Evolutionary conservation across 1,139 yeast genomes (phyloP).

Genomic region (Petasospora rhodanensis): DNA sequence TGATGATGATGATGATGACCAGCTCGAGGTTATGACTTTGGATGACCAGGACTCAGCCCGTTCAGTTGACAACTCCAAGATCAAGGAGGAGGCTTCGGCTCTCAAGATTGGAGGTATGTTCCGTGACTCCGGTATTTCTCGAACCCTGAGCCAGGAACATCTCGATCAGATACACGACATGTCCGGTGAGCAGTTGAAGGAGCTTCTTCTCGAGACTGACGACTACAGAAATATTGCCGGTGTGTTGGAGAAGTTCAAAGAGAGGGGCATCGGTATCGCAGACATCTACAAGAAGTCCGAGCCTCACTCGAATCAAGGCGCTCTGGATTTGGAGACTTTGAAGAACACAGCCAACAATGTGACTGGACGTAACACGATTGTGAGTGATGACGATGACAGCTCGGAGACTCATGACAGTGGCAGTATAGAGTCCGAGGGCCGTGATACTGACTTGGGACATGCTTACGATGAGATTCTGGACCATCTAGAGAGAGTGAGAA

Average conservation of each 20-base stretch:
- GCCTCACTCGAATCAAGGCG: conserved; percentile 1
- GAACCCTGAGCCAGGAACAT: conserved; percentile 8
- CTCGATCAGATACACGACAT: conserved; percentile 21
- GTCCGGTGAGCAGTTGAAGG: conserved; percentile 52
- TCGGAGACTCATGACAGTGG: conserved; percentile 1
- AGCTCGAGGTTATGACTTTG: conserved; percentile 14
- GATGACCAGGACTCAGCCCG: conserved; percentile 9
- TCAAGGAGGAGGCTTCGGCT: conserved; percentile 24
- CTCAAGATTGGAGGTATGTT: conserved; percentile 18
- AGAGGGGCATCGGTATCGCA: conserved; percentile 47
- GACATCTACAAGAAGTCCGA: conserved; percentile 41
- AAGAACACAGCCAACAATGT: conserved; percentile 16
- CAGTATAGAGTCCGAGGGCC: conserved; percentile 7
- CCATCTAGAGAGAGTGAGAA: conserved; percentile 35
- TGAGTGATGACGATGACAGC: conserved; percentile 13
- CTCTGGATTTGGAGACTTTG: conserved; percentile 17
- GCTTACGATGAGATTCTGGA: conserved; percentile 51
- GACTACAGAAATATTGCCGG: conserved; percentile 52
- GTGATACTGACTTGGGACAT: conserved; percentile 36
- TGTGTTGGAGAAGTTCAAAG: conserved; percentile 45
- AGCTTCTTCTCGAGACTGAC: conserved; percentile 42
- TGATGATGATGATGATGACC: conserved; percentile 16
- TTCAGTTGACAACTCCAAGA: conserved; percentile 15
- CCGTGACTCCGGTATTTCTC: conserved; percentile 7
- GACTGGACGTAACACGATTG: conserved; percentile 13